Evolutionary conservation across 768 basidiomycete species (phyloP), one percentile per base, ranked within the genome.

Genomic region (Mycena galopus): DNA sequence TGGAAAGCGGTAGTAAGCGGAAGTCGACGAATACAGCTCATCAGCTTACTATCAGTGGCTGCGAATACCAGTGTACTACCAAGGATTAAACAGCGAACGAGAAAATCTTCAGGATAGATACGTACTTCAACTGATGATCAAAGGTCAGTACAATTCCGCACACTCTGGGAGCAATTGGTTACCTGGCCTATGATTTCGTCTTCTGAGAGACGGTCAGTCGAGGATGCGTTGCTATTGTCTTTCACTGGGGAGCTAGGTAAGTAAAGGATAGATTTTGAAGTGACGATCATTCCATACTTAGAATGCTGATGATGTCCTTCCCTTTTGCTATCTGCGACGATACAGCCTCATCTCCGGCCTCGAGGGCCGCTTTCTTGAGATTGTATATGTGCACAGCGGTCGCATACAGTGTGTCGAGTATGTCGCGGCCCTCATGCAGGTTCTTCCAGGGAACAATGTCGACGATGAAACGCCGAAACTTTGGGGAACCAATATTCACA

Each of bases 381-480:
- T 81, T 75, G 23, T 83, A 82, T 23, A 86, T 82, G 12, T 78
- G 58, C 4, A 71, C 72, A 1, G 83, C 82, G 0, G 79, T 81
- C 12, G 75, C 68, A 44, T 84, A 68, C 78, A 86, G 79, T 25
- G 76, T 71, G 44, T 86, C 85, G 10, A 82, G 73, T 30, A 85
- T 80, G 25, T 77, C 50, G n/a, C 79, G 73, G 25, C 81, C 66
- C 27, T 74, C 71, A 12, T 77, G 82, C 21, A 84, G 63, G 17
- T 69, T 68, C 51, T 76, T 67, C 73, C 74, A 79, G 0, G 83
- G 84, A 14, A 81, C 35, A 19, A 73, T 70, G 23, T 81, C 77
- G 10, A 84, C 76, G 0, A 85, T 25, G 63, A 77, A 80, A 29
- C 81, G 79, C 6, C 84, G 81, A 67, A 86, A 79, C 33, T 65